These are phyloP conservation scores for Lepidopterella palustris DNA, from an alignment of 495 filamentous ascomycete genomes.

Conservation along the genomic window DNA sequence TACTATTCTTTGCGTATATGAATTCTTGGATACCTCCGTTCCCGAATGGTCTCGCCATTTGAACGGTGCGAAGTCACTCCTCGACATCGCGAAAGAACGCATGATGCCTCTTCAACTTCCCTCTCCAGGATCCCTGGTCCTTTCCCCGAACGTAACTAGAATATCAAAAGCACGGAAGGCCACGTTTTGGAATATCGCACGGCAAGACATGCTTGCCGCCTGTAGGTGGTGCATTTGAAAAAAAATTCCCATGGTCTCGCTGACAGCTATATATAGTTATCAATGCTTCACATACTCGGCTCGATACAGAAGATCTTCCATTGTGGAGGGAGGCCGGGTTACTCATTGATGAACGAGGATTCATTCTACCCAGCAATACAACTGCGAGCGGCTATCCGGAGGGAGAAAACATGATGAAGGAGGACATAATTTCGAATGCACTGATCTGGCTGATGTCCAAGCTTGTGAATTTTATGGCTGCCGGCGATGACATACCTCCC, in stretches of 20 bases:
- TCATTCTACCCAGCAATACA: constrained; percentile 49
- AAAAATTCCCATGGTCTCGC: neutral
- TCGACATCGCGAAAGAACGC: constrained; percentile 58
- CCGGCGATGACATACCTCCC: constrained; percentile 44
- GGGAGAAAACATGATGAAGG: constrained; percentile 39
- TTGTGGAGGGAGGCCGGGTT: constrained; percentile 59
- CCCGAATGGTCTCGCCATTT: constrained; percentile 59
- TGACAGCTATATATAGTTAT: constrained; percentile 44
- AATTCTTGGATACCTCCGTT: constrained; percentile 55
- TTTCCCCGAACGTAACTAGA: constrained; percentile 28
- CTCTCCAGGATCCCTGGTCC: constrained; percentile 31
- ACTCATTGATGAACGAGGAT: constrained; percentile 50
- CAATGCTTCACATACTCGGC: constrained; percentile 53
- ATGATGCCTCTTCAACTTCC: constrained; percentile 51
- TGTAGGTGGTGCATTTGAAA: constrained; percentile 40
- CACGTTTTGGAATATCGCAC: constrained; percentile 61
- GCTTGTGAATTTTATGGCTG: constrained; percentile 55
- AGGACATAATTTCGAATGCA: constrained; percentile 57
- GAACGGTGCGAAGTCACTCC: constrained; percentile 55
- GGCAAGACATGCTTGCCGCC: constrained; percentile 58
- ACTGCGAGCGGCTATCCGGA: constrained; percentile 43
- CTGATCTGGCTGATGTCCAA: constrained; percentile 59
- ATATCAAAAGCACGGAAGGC: constrained; percentile 52
- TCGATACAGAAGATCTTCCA: constrained; percentile 54
- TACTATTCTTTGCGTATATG: constrained; percentile 58